These are phyloP conservation scores for Ustilago curta DNA, from an alignment of 1,284 basidiomycete genomes.

Conservation along the genomic window DNA sequence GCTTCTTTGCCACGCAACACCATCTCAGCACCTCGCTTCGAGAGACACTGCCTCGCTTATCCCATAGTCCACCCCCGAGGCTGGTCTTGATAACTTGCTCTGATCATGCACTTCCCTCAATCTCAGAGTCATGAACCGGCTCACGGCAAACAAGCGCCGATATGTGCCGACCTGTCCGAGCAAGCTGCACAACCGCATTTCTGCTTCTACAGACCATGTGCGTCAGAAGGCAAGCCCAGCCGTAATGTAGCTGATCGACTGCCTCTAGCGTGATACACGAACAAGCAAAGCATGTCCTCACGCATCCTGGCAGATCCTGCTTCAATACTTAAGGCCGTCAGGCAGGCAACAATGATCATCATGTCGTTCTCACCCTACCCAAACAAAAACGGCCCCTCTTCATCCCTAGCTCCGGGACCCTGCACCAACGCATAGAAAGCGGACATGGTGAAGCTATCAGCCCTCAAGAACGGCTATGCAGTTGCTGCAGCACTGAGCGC, in stretches of 20 bases:
- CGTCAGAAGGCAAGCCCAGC: too few species aligned
- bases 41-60: slow-evolving; percentile 7
- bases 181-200: background rate
- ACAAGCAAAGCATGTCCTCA: too few species aligned
- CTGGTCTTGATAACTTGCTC: background rate
- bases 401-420: background rate
- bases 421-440: too few species aligned
- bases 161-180: background rate
- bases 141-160: slow-evolving; percentile 1
- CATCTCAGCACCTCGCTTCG: slow-evolving; percentile 15
- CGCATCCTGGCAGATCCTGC: too few species aligned
- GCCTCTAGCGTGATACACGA: too few species aligned
- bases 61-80: background rate
- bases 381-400: background rate
- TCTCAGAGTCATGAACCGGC: background rate
- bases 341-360: background rate
- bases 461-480: slow-evolving; percentile 7
- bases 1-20: background rate
- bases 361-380: background rate
- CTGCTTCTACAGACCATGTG: background rate
- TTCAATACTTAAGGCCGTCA: too few species aligned
- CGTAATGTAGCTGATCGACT: too few species aligned
- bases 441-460: slow-evolving; percentile 24
- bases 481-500: slow-evolving; percentile 16
- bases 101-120: background rate